Evolutionary conservation across 164 flowering plant species (phyloP).

Genomic region (Dillenia suffruticosa): DNA sequence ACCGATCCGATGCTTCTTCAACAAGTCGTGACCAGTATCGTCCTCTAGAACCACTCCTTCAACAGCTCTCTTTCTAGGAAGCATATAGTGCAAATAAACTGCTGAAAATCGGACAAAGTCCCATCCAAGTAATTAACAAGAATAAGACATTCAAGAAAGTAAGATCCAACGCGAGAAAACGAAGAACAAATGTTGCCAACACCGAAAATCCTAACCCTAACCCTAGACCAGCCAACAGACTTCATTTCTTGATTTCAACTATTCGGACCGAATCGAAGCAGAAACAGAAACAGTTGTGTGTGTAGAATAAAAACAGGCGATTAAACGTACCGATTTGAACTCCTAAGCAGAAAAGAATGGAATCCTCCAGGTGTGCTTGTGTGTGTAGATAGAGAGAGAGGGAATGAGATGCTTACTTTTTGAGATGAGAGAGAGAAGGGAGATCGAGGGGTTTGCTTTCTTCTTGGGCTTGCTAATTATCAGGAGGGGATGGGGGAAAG

Average conservation of each 20-base stretch:
- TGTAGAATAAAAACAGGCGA: too few relatives aligned
- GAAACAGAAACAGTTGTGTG: too few relatives aligned
- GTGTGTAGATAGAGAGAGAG: background rate
- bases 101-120: slow-evolving; percentile 34
- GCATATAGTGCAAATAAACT: slow-evolving; percentile 54
- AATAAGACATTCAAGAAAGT: slow-evolving; percentile 17
- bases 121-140: slow-evolving; percentile 21
- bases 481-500: too few relatives aligned
- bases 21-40: slow-evolving; percentile 11
- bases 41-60: slow-evolving; percentile 25
- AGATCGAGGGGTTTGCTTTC: background rate
- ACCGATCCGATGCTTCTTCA: slow-evolving; percentile 36
- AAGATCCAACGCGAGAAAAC: slow-evolving; percentile 12
- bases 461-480: background rate
- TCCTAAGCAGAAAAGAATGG: slow-evolving; percentile 15
- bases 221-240: slow-evolving; percentile 6
- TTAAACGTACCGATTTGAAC: slow-evolving; percentile 23
- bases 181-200: slow-evolving; percentile 9
- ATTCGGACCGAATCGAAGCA: background rate
- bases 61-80: slow-evolving; percentile 52
- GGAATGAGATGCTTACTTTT: background rate
- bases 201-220: slow-evolving; percentile 20
- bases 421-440: slow-evolving; percentile 1
- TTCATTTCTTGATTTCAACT: slow-evolving; percentile 1
- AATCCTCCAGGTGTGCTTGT: slow-evolving; percentile 4